Percentiles rank a stretch among this genome's conserved stretches.
phyloP scores from a whole-genome alignment of 495 filamentous ascomycete genomes.

The Podospora bellae-mahoneyi region DNA sequence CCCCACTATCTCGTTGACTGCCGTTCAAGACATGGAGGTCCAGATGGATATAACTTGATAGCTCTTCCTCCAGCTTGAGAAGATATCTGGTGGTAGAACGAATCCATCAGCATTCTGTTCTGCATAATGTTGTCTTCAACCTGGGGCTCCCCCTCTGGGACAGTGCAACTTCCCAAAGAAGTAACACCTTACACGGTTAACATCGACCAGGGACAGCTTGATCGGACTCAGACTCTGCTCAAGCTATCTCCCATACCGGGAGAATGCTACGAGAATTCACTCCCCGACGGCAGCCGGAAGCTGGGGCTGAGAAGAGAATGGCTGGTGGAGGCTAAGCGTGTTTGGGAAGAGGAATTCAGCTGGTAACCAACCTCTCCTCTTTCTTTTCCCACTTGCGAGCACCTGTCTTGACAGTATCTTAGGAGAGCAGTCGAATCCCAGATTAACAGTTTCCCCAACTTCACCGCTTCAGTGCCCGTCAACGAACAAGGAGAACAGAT shows the following conservation, averaged over 20 bases:
- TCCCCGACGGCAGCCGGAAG: slow-evolving; percentile 23
- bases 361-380: slow-evolving; percentile 23
- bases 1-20: background rate
- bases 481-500: slow-evolving; percentile 26
- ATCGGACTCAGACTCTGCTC: slow-evolving; percentile 16
- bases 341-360: slow-evolving; percentile 49
- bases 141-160: background rate
- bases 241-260: slow-evolving; percentile 14
- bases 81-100: no score
- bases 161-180: background rate
- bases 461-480: slow-evolving; percentile 46
- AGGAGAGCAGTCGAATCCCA: slow-evolving; percentile 47
- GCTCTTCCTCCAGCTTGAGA: no score
- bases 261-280: slow-evolving; percentile 18
- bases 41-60: background rate
- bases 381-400: background rate
- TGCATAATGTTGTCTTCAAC: background rate
- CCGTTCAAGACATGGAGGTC: background rate
- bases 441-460: slow-evolving; percentile 65
- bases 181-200: slow-evolving; percentile 14
- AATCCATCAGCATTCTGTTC: no score
- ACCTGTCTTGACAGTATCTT: background rate
- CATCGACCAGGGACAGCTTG: slow-evolving; percentile 12
- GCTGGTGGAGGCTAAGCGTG: slow-evolving; percentile 51
- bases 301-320: slow-evolving; percentile 56